Conservation (phyloP, 1,284 basidiomycete genomes). For the Ganoderma meredithae region DNA sequence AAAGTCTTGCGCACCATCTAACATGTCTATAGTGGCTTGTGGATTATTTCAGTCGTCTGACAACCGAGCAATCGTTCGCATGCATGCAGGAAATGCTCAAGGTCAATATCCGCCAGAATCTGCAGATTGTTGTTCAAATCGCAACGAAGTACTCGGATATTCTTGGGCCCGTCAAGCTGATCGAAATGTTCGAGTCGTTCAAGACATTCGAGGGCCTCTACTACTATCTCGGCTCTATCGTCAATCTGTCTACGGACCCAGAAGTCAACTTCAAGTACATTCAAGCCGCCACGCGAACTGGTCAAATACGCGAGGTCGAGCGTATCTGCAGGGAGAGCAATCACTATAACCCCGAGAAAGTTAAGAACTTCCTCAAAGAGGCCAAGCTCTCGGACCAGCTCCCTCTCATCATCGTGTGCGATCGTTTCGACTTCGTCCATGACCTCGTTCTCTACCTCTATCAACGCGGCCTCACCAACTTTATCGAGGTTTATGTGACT, state of each 20-base stretch:
- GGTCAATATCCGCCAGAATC: slow-evolving; percentile 97
- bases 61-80: slow-evolving; percentile 98
- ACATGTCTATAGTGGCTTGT: slow-evolving; percentile 83
- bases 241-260: slow-evolving; percentile 95
- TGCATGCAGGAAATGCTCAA: slow-evolving; percentile 98
- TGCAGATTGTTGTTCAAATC: slow-evolving; percentile 97
- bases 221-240: slow-evolving; percentile 97
- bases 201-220: slow-evolving; percentile 98
- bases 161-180: slow-evolving; percentile 95
- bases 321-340: slow-evolving; percentile 98
- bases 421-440: slow-evolving; percentile 99
- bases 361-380: slow-evolving; percentile 99
- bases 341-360: slow-evolving; percentile 98
- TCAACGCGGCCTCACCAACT: slow-evolving; percentile 96
- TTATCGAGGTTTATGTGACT: slow-evolving; percentile 99
- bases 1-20: slow-evolving; percentile 9
- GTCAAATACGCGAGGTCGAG: slow-evolving; percentile 98
- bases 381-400: slow-evolving; percentile 97
- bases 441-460: slow-evolving; percentile 99
- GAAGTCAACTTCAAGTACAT: slow-evolving; percentile 99
- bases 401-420: slow-evolving; percentile 99
- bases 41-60: slow-evolving; percentile 96
- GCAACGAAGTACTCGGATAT: slow-evolving; percentile 99
- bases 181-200: slow-evolving; percentile 99
- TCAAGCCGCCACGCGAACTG: slow-evolving; percentile 97